A percentile compares a stretch with the other conserved stretches of the same genome.
Evolutionary conservation across 345 rosid species (phyloP).

Genomic region (Bruguiera sexangula): DNA sequence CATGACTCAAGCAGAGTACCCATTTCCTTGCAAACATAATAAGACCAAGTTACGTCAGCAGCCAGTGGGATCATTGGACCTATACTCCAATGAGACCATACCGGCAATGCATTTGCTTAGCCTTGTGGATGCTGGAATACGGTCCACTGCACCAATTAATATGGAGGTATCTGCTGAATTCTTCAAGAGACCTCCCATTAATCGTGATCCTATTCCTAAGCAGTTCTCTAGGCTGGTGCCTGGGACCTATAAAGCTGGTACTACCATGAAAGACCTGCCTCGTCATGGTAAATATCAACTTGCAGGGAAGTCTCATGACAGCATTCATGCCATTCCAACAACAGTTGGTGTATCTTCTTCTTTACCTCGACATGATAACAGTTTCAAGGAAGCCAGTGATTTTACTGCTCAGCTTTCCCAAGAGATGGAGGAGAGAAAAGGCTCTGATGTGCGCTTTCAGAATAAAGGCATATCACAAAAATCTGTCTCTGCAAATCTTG

Average conservation of each 20-base stretch:
- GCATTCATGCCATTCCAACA: constrained; percentile 30
- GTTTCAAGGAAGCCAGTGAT: constrained; percentile 32
- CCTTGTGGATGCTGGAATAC: constrained; percentile 76
- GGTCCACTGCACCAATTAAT: constrained; percentile 45
- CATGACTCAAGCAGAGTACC: constrained; percentile 35
- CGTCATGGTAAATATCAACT: constrained; percentile 36
- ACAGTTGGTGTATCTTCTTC: constrained; percentile 51
- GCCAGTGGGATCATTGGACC: constrained; percentile 43
- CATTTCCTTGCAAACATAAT: constrained; percentile 50
- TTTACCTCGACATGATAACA: constrained; percentile 42
- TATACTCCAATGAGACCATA: constrained; percentile 65
- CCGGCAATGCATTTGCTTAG: constrained; percentile 91
- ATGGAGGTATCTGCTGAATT: constrained; percentile 43
- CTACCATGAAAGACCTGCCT: constrained; percentile 31
- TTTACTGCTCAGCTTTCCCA: constrained; percentile 39
- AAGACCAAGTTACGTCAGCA: constrained; percentile 26
- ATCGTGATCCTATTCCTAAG: constrained; percentile 41
- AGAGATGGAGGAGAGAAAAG: constrained; percentile 49
- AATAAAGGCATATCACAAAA: constrained; percentile 36
- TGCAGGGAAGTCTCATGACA: constrained; percentile 31
- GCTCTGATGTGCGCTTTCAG: constrained; percentile 28
- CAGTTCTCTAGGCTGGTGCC: constrained; percentile 42
- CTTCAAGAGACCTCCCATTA: constrained; percentile 43
- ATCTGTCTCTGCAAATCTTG: constrained; percentile 22
- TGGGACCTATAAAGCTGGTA: constrained; percentile 35